Evolutionary conservation across 2,329 filamentous ascomycete species (phyloP), one percentile per base, ranked within the genome.

Genomic region (Diaporthe ampelina): DNA sequence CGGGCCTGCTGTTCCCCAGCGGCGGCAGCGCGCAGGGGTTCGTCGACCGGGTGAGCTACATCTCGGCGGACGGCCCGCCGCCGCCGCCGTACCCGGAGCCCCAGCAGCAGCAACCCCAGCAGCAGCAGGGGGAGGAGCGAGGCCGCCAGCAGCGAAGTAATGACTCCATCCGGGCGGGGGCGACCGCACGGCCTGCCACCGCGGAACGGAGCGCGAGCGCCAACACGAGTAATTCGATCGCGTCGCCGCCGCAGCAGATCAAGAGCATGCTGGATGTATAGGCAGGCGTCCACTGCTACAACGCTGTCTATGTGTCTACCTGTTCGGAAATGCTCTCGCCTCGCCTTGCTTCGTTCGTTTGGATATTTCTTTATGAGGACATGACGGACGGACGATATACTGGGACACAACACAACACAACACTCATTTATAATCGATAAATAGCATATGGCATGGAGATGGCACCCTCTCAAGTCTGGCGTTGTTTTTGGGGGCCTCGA

Each of bases 251-350:
- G n/a, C 88, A 90, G 78, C 86, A 89, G 78, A 81, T 91, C 8
- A 84, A 83, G 78, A 91, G 89, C 78, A 91, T 91, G 89, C 77
- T 91, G 77, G 89, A 91, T 77, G 78, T 91, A 19, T 91, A 81
- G 80, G 29, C 29, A 81, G 80, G 29, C 29, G 29, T 29, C 29
- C 29, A 29, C 29, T 29, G 29, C 29, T 29, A 29, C 4, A 29
- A 29, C 29, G 29, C 29, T 29, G 29, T 29, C 29, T 4, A 29
- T 29, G 29, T 29, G 29, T 4, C 29, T 4, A 29, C 29, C 29
- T 29, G 29, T 32, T 32, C 29, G 4, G 29, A 32, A 32, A 7
- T 32, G 29, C 4, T 32, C 29, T 32, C 29, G 29, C 29, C 4
- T 32, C 29, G 29, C n/a, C n/a, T 32, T 32, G 4, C 4, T 32